Conservation (phyloP, 805 yeast species). For the Suhomyces canberraensis region DNA sequence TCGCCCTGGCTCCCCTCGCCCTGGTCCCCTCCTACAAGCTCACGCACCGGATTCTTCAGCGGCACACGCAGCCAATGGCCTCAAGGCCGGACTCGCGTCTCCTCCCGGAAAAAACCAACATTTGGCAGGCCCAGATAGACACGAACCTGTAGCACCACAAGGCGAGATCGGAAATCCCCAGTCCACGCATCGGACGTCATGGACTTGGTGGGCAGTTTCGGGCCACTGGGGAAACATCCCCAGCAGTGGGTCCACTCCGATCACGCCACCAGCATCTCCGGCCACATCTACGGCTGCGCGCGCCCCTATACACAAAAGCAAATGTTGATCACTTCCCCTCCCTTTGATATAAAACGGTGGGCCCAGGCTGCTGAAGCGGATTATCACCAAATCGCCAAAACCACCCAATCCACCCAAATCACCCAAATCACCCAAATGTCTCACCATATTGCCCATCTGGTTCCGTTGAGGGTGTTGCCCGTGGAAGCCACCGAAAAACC, state of each 20-base stretch:
- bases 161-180: too few species aligned
- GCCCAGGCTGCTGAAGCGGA: too few species aligned
- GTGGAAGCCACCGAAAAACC: conserved; percentile 5
- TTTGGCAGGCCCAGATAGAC: background rate
- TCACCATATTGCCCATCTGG: conserved; percentile 4
- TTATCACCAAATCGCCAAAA: too few species aligned
- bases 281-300: conserved; percentile 1
- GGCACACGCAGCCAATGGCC: too few species aligned
- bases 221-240: too few species aligned
- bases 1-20: too few species aligned
- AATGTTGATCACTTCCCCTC: conserved; percentile 9
- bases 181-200: too few species aligned
- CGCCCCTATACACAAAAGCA: conserved; percentile 6
- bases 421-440: background rate
- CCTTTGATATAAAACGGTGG: conserved; percentile 6
- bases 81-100: background rate
- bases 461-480: conserved; percentile 7
- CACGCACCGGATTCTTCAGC: too few species aligned
- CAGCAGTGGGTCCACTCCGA: background rate
- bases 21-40: too few species aligned
- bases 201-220: too few species aligned
- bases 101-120: background rate
- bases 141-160: too few species aligned
- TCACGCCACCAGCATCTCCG: conserved; percentile 1
- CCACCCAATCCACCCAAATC: background rate